Evolutionary conservation across 441 rosid genomes (phyloP).

Genomic region (Erodium trifolium): DNA sequence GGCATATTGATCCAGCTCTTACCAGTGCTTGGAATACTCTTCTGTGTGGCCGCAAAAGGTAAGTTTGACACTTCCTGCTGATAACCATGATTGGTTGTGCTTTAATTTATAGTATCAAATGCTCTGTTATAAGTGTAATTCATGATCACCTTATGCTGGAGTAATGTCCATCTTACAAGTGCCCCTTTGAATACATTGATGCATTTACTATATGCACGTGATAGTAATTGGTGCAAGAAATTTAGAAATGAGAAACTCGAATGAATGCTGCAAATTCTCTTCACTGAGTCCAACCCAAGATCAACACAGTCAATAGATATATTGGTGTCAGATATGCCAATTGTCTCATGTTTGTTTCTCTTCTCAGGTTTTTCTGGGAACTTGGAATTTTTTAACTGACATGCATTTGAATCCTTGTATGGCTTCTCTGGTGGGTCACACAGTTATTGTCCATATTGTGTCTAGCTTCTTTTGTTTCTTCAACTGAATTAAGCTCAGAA

Average conservation of each 20-base stretch:
- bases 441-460: neutral
- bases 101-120: neutral
- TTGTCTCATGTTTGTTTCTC: neutral
- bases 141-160: conserved; percentile 3
- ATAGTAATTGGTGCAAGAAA: neutral
- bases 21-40: conserved; percentile 99
- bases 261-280: neutral
- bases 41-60: conserved; percentile 91
- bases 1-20: conserved; percentile 99
- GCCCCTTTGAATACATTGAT: neutral
- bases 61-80: conserved; percentile 10
- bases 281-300: neutral
- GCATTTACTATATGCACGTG: neutral
- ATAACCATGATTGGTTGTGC: neutral
- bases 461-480: neutral
- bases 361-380: neutral
- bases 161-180: neutral
- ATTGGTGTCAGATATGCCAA: neutral
- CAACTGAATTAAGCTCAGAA: conserved; percentile 1
- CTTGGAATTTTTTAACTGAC: neutral
- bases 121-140: neutral
- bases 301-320: neutral
- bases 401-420: neutral
- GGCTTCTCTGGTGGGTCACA: conserved; percentile 1
- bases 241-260: conserved; percentile 1